phyloP scores from a whole-genome alignment of 2,329 filamentous ascomycete species.

The Monilinia aucupariae region DNA sequence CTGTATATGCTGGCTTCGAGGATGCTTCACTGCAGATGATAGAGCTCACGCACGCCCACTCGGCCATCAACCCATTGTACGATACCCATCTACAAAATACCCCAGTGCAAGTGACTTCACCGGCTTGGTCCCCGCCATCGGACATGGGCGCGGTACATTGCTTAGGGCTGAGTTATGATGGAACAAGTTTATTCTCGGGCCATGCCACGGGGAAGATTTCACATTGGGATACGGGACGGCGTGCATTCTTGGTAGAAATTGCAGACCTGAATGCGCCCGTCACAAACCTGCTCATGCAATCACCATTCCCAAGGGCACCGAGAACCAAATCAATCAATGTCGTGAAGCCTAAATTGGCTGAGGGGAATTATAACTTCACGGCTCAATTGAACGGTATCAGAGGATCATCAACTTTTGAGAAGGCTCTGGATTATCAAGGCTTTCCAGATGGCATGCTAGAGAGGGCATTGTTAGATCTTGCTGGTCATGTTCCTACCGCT shows the following conservation, averaged over 20 bases:
- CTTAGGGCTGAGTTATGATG: constrained; percentile 74
- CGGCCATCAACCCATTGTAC: constrained; percentile 35
- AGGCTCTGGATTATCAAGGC: constrained; percentile 25
- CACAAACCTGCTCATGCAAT: constrained; percentile 72
- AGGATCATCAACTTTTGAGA: constrained; percentile 21
- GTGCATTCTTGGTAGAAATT: constrained; percentile 30
- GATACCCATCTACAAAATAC: constrained; percentile 49
- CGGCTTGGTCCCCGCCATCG: constrained; percentile 41
- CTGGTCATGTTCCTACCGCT: constrained; percentile 19
- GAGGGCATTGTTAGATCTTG: constrained; percentile 45
- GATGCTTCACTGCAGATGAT: constrained; percentile 76
- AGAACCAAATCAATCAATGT: constrained; percentile 53
- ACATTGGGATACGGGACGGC: constrained; percentile 64
- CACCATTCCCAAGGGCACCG: constrained; percentile 48
- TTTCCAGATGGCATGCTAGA: constrained; percentile 41
- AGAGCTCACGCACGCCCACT: constrained; percentile 59
- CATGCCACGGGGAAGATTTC: constrained; percentile 75
- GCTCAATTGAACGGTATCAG: constrained; percentile 51
- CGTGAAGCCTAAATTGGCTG: constrained; percentile 72
- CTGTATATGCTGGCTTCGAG: constrained; percentile 73
- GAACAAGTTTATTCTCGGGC: constrained; percentile 72
- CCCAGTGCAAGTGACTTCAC: constrained; percentile 49
- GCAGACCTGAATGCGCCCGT: constrained; percentile 66
- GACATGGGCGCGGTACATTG: constrained; percentile 55
- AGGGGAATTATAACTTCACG: constrained; percentile 59